Evolutionary conservation across 495 filamentous ascomycete species (phyloP), one percentile per base, ranked within the genome.

Genomic region (Lasiosphaeris hirsuta): DNA sequence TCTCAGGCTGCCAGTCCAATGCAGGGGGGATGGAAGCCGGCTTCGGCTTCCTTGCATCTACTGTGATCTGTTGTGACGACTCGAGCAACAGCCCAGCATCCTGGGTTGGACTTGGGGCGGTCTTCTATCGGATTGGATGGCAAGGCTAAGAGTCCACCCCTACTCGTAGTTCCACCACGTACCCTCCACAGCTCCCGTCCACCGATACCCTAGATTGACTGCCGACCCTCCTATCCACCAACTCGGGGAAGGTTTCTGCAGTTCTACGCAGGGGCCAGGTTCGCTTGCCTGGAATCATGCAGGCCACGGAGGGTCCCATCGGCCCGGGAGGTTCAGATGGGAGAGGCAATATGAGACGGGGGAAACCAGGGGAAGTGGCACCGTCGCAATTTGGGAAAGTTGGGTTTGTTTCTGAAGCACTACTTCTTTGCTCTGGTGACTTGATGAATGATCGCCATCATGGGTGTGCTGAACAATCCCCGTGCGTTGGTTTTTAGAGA

Each of bases 391-490:
- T 46, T 55, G 44, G 35, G 37, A 41, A 41, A 10, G 42, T 6
- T 10, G 6, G 39, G 34, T 47, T n/a, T 34, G 34, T 59, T 30
- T 48, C n/a, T 47, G 38, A 43, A 48, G 44, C 44, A 18, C 15
- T n/a, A 41, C 23, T 30, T 18, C 10, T 7, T 58, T 33, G 36
- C 36, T 40, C 18, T 7, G 17, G 35, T 23, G 34, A 40, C 38
- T 40, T 52, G 38, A 30, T 52, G 56, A 58, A 50, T 60, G 58
- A 60, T 60, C 44, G 51, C 23, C 51, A 18, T 47, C 49, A 40
- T 37, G 56, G 56, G 13, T 58, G 10, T 41, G 39, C 7, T 41
- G 14, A 41, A 41, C 4, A 41, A 41, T 11, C 39, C 23, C 23
- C 23, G 23, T 30, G 23, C 23, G 23, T 7, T 41, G 39, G 39